phyloP scores from a whole-genome alignment of 2,329 filamentous ascomycete species.

The Xylaria sp. region DNA sequence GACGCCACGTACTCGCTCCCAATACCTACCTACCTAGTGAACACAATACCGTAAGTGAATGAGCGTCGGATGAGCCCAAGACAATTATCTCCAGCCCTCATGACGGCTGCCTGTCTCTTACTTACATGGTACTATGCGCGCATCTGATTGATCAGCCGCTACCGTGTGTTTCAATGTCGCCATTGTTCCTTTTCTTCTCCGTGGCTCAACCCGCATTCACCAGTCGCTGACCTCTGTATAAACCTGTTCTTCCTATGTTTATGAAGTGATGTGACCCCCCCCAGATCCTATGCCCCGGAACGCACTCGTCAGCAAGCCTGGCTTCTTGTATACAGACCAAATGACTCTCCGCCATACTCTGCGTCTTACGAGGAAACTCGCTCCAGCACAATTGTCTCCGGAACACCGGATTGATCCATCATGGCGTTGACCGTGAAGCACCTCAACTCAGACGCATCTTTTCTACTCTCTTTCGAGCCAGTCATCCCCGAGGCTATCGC shows the following conservation, averaged over 20 bases:
- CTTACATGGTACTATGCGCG: background rate
- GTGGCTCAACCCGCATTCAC: conserved; percentile 21
- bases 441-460: conserved; percentile 72
- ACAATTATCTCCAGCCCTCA: background rate
- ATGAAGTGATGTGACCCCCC: conserved; percentile 25
- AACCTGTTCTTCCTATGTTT: conserved; percentile 9
- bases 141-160: conserved; percentile 28
- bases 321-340: conserved; percentile 15
- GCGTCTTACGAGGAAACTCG: conserved; percentile 16
- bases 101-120: background rate
- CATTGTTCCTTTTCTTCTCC: conserved; percentile 28
- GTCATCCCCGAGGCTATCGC: conserved; percentile 54
- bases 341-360: conserved; percentile 35
- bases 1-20: background rate
- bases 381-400: conserved; percentile 15
- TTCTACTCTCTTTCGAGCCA: conserved; percentile 71
- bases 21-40: too few species aligned
- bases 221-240: conserved; percentile 24
- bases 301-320: conserved; percentile 15
- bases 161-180: conserved; percentile 26
- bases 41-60: background rate
- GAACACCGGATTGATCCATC: conserved; percentile 20
- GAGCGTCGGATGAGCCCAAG: conserved; percentile 21
- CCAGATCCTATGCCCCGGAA: background rate
- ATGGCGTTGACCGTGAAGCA: conserved; percentile 74